Percentiles rank a stretch among this genome's conserved stretches.
These are phyloP conservation scores for Eucommia ulmoides DNA, from an alignment of 257 asterid genomes.

Conservation along the genomic window DNA sequence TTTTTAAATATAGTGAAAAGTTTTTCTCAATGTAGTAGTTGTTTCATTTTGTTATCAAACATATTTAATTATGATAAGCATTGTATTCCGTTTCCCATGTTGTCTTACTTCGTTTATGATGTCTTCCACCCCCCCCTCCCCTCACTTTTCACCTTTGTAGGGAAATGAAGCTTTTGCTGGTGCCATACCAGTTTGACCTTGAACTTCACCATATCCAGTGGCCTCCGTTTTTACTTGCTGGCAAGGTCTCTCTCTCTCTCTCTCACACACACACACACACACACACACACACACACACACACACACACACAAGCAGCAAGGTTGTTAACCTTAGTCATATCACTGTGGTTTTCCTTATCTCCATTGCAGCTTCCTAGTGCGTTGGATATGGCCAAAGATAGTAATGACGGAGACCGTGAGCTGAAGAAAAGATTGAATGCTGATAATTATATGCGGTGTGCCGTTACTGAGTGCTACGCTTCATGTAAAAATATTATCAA, in stretches of 20 bases:
- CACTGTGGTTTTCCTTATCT: slow-evolving; percentile 5
- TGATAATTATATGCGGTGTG: slow-evolving; percentile 72
- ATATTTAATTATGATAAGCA: too few species aligned
- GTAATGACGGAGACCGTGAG: slow-evolving; percentile 79
- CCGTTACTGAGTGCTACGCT: slow-evolving; percentile 89
- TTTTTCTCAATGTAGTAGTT: too few species aligned
- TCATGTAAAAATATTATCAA: slow-evolving; percentile 72
- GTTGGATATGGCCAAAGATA: slow-evolving; percentile 93
- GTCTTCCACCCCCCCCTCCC: too few species aligned
- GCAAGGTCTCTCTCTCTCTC: slow-evolving; percentile 82
- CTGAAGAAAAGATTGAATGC: slow-evolving; percentile 69
- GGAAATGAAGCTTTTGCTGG: slow-evolving; percentile 85
- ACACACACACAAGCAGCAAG: too few species aligned
- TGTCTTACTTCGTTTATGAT: too few species aligned
- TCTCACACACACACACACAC: too few species aligned
- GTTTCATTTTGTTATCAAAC: too few species aligned
- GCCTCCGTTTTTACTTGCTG: slow-evolving; percentile 98
- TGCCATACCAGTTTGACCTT: slow-evolving; percentile 88
- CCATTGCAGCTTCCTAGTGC: slow-evolving; percentile 81
- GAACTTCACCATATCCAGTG: slow-evolving; percentile 87
- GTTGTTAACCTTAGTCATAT: too few species aligned
- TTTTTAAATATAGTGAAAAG: too few species aligned
- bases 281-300: too few species aligned
- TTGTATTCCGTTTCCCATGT: too few species aligned
- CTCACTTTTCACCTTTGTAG: too few species aligned